Evolutionary conservation across 768 basidiomycete species (phyloP), one percentile per base, ranked within the genome.

Genomic region (Strobilomyces dryophilus): DNA sequence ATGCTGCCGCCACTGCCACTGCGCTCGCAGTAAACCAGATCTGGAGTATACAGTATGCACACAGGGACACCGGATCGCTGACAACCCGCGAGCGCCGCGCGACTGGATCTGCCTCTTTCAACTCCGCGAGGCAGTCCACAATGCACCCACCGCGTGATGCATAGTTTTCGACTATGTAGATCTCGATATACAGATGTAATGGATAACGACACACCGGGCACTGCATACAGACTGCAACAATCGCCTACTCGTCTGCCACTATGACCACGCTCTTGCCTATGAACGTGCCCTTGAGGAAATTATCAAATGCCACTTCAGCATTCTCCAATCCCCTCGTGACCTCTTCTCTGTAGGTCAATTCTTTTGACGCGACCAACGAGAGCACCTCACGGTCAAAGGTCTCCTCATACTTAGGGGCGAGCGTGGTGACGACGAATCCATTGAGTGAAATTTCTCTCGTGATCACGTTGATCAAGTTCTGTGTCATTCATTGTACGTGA

Each of bases 261-360:
- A 39, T 9, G 18, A 39, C 37, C 18, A 39, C 37, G 18, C 37
- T 39, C 37, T 39, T 39, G 8, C 52, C 58, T 32, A 45, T 57
- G 17, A 51, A 52, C 6, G 24, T 31, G 21, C 53, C 61, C 37
- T 49, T 51, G 24, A 57, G 35, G 41, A 60, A 57, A 45, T 5
- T 45, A 4, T 37, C 40, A 2, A 57, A 41, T 7, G 58, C 52
- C 8, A n/a, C 37, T 8, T 63, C 61, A 7, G 42, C 39, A 4
- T 64, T 64, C 41, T 49, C 49, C 27, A 84, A 59, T 1, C 81
- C 82, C 14, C 64, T 61, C 9, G 63, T 71, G 1, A 79, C 51
- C 40, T 81, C 73, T 52, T 84, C 81, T 9, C 56, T 66, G 55
- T 74, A 73, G 55, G 73, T 76, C 47, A 82, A 55, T 56, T 80